Evolutionary conservation across 768 basidiomycete species (phyloP).

Genomic region (Galerina sulciceps): DNA sequence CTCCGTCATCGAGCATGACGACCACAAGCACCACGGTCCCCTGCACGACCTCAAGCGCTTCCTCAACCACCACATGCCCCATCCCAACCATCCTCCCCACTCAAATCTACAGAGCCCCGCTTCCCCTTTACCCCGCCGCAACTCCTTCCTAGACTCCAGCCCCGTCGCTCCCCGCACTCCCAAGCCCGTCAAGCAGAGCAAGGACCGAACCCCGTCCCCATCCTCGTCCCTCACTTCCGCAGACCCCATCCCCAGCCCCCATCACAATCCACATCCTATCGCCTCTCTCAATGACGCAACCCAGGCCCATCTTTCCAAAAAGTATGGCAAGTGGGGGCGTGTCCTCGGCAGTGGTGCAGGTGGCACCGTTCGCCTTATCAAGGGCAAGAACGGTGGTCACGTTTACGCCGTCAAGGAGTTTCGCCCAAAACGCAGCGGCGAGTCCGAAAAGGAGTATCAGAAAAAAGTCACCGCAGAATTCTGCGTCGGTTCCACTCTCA

Average conservation of each 20-base stretch:
- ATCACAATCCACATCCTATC: constrained; percentile 32
- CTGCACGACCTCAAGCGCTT: constrained; percentile 95
- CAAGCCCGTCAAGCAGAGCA: constrained; percentile 43
- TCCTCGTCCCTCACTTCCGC: constrained; percentile 21
- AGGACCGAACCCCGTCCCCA: constrained; percentile 43
- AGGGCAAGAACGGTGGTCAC: constrained; percentile 83
- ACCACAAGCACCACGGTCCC: constrained; percentile 60
- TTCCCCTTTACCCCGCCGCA: constrained; percentile 4
- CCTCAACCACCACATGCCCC: constrained; percentile 88
- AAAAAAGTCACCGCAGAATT: constrained; percentile 99
- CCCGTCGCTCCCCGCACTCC: constrained; percentile 21
- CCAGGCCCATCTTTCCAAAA: constrained; percentile 93
- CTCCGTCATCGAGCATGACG: constrained; percentile 23
- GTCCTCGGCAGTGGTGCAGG: constrained; percentile 96
- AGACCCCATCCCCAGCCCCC: constrained; percentile 4
- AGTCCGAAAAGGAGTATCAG: constrained; percentile 97
- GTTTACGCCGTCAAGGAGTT: constrained; percentile 99
- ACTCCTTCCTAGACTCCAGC: constrained; percentile 13
- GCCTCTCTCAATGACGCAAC: constrained; percentile 80
- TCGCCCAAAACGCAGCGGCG: constrained; percentile 84
- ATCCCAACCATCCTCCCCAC: constrained; percentile 42
- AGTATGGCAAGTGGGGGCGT: constrained; percentile 99
- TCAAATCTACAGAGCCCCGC: constrained; percentile 27
- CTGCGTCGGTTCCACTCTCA: constrained; percentile 92
- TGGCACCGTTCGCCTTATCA: constrained; percentile 97